Evolutionary conservation across 495 filamentous ascomycete species (phyloP), one percentile per base, ranked within the genome.

Genomic region (Lasiosphaeris hirsuta): DNA sequence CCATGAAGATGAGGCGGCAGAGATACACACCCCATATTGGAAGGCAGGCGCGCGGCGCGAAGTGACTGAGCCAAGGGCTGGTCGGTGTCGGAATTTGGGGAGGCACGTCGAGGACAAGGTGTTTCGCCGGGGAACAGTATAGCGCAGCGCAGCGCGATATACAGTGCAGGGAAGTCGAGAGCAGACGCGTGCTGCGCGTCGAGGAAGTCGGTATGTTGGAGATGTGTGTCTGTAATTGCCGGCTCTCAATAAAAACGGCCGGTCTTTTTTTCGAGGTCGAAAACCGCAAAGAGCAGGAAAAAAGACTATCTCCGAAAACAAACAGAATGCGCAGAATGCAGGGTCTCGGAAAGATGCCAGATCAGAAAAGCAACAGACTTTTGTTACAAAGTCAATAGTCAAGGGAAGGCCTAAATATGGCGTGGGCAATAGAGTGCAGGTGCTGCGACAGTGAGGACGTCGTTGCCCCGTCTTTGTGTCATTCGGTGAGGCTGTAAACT

Each of bases 171-270:
- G 23, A 30, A 5, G 23, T 30, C 23, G 23, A 5, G 23, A 30
- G 23, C 23, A 30, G 23, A 30, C 5, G 23, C 5, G 23, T 30
- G 23, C 23, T 30, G 23, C 23, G 23, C 23, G 23, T 30, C 23
- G 23, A 30, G 23, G 23, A 30, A 30, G 23, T 30, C 7, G 43
- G 43, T 45, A 10, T 19, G 10, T 34, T n/a, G 33, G 19, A 6
- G 11, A 23, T 36, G 35, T 19, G 9, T 47, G 9, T 42, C 11
- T 41, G 10, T 38, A 18, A 18, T 36, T 68, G 67, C 69, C 67
- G 67, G 63, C 67, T 19, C 69, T 71, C 45, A 68, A 66, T 58
- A 69, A 69, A 63, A 71, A 71, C 47, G 69, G 67, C 65, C 69
- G 67, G 67, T 36, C 64, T 67, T 71, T 47, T 63, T 34, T 37